Evolutionary conservation across 441 rosid species (phyloP), one percentile per base, ranked within the genome.

Genomic region (Erodium moschatum): DNA sequence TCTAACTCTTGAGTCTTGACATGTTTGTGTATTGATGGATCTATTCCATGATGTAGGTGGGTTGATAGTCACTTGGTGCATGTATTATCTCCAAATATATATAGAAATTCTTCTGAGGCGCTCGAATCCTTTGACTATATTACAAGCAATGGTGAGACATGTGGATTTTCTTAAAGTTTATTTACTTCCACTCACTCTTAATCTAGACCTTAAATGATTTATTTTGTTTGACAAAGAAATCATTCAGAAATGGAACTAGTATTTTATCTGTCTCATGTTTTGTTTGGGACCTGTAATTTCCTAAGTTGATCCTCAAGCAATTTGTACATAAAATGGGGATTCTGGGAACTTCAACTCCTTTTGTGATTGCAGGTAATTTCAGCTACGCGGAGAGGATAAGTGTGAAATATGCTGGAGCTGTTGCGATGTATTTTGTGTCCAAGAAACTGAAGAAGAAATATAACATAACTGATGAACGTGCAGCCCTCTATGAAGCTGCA

Each of bases 61-160:
- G 98, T 91, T 12, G 96, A 94, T 77, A 80, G 83, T 78, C 96
- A 89, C 78, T 81, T 91, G 81, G 97, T 91, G 75, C 97, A 91
- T 78, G 82, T 94, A 67, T 77, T 91, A 73, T 91, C 97, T 33
- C 98, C 97, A 61, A 91, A 94, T 81, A 94, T 91, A 66, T 91
- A 88, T 78, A 85, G 96, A 70, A 81, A 71, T 65, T 52, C 88
- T 56, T 79, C 96, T 46, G 97, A 94, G 76, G 97, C 97, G 38
- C 89, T 94, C 1, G 96, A 94, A 65, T 91, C 98, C 20, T 94
- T 91, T 71, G 85, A 87, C 81, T 91, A 94, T 70, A 94, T 94
- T 78, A 87, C 96, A 13, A 87, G 80, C 8, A 87, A 89, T 70
- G 97, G 98, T 89, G 85, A 83, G 80, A 18, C 24, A 56, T 56